Evolutionary conservation across 805 yeast species (phyloP), one percentile per base, ranked within the genome.

Genomic region (Metschnikowia bowlesiae): DNA sequence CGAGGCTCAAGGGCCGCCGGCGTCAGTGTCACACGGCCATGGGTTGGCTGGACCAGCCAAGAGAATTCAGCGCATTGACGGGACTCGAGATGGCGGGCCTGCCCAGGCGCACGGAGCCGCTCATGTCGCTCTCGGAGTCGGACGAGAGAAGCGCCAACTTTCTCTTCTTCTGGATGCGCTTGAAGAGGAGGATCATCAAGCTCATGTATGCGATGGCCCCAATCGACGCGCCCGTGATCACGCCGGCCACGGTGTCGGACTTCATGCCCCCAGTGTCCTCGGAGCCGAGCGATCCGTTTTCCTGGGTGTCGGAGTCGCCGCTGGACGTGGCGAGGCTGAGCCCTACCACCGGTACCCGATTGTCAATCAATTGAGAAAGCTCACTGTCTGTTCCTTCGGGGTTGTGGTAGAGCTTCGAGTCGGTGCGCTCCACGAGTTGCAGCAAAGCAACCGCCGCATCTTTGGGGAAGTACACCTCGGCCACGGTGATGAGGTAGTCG

Each of bases 401-500:
- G 63, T 83, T 82, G 47, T 71, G 57, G 68, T 86, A 92, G 44
- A 94, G 64, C 26, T 59, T 51, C 3, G 96, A 87, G n/a, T 71
- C 58, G 0, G 74, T 55, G 50, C 82, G 69, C 46, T 72, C 68
- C 39, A 92, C 66, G 36, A 74, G 66, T 14, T 67, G 67, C 51
- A 80, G 79, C 54, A 92, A 73, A 0, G 70, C 63, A 1, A 65
- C 58, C 14, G 87, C 76, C 31, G 76, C 68, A 10, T 67, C 64
- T 9, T 69, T 64, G 22, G 96, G 96, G 71, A 89, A 85, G 64
- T 87, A 89, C 49, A 89, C 85, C 64, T 86, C 86, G 6, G 97
- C 98, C 53, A 91, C 87, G 0, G 97, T 87, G 49, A 88, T 88
- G 53, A 89, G 79, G 66, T 89, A 92, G 41, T 67, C 56, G 49